Base-by-base conservation (phyloP, 345 rosid genomes). In the Corchorus olitorius region DNA sequence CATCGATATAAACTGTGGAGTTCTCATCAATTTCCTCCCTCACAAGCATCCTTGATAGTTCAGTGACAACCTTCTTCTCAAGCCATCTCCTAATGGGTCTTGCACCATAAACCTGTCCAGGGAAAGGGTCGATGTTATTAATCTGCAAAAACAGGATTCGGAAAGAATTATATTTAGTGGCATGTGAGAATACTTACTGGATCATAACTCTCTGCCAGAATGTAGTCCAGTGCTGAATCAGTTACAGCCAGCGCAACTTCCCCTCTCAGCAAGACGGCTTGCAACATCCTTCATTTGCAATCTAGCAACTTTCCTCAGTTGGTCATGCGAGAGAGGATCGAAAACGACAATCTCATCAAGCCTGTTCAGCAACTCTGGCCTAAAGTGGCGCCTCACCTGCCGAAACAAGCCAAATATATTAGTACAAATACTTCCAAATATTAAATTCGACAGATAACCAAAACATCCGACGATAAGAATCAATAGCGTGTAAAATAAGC, bases 31-130 rank as follows among this genome's bases (percentile, higher is more conserved):
- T 93, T 52, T 96, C 98, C 33, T 89, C 98, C 76, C 88, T 87
- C 46, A 96, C 62, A 0, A 96, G 89, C 99, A 93, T 91, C 76
- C 85, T 89, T 0, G 97, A 96, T 10, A 96, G 80, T 80, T 92
- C 93, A 0, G 99, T 96, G 0, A 96, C 98, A 78, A 96, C 98
- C 84, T 81, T 93, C 84, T 74, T 93, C 87, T 96, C 98, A 0
- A 96, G 93, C 99, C 98, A 96, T 68, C 99, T 91, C 81, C 99
- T 81, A 27, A 96, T 91, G 0, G 98, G 97, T 45, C 98, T 86
- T 2, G 98, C 97, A 8, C 99, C 97, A 69, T 92, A 96, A 0
- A 93, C 97, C 98, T 93, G 52, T 53, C 65, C 39, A 50, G n/a
- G 3, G 71, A 54, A 39, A 52, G 11, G 27, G 16, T 16, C 39